Conservation (phyloP, 1,284 basidiomycete genomes). For the Ustilago curta region DNA sequence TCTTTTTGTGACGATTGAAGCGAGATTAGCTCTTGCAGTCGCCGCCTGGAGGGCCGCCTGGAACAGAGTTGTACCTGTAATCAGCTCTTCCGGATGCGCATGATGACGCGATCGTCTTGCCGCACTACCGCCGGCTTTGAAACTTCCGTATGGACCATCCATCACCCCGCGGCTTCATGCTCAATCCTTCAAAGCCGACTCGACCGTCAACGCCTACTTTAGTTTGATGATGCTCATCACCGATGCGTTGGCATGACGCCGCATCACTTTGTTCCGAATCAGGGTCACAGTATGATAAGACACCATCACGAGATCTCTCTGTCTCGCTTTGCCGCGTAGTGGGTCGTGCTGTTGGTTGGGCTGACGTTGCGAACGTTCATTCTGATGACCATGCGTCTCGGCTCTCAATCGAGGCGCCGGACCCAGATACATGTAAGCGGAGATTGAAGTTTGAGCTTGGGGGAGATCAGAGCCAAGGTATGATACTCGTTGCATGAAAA, state of each 20-base stretch:
- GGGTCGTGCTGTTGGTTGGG: background rate
- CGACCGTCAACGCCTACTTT: constrained; percentile 15
- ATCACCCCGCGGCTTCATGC: background rate
- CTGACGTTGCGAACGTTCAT: background rate
- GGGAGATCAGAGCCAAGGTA: too few species aligned
- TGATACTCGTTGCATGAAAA: constrained; percentile 2
- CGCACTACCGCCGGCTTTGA: constrained; percentile 2
- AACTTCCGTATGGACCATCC: background rate
- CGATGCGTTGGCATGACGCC: background rate
- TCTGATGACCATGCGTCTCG: too few species aligned
- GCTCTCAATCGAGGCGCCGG: background rate
- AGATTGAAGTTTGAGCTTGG: background rate
- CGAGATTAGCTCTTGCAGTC: too few species aligned
- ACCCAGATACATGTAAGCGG: constrained; percentile 7
- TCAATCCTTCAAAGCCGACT: constrained; percentile 19
- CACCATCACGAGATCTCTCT: constrained; percentile 10
- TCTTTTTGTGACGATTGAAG: too few species aligned
- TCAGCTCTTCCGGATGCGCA: background rate
- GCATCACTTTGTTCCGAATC: constrained; percentile 12
- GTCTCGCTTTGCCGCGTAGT: background rate
- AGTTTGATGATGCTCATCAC: background rate
- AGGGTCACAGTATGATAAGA: background rate
- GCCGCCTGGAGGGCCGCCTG: background rate
- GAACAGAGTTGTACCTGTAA: background rate
- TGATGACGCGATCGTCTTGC: background rate